Conservation (phyloP, 169 alveolate genomes). For the Nephromyces sp. region DNA sequence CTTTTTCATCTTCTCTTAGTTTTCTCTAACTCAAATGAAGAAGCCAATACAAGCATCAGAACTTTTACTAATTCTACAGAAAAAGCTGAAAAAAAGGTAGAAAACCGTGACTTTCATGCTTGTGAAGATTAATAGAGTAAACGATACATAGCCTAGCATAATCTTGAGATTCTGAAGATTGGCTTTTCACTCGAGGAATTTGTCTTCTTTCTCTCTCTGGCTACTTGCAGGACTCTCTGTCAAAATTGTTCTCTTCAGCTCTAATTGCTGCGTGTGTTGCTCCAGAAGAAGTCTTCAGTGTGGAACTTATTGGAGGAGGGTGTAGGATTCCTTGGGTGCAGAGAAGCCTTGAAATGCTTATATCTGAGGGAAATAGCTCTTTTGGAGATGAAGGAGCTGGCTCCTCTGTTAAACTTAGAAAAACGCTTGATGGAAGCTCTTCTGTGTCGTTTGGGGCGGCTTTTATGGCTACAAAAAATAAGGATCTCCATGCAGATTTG, state of each 20-base stretch:
- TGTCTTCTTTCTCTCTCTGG: background rate
- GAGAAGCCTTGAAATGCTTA: background rate
- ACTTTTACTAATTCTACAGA: no score
- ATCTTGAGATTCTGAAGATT: background rate
- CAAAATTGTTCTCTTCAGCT: background rate
- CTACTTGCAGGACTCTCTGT: background rate
- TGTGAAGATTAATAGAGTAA: no score
- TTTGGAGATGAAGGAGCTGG: background rate
- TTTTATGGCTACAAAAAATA: no score
- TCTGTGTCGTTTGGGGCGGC: background rate
- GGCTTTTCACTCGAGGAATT: background rate
- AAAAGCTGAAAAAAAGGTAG: no score
- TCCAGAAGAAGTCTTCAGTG: background rate
- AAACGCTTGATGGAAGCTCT: background rate
- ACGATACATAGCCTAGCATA: no score
- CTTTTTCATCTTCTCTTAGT: no score
- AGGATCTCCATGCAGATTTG: no score
- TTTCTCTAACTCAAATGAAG: no score
- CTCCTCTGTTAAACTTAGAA: background rate
- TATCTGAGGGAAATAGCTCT: background rate
- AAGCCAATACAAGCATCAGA: no score
- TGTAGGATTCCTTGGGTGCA: background rate
- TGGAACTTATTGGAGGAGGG: background rate
- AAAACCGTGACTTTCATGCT: no score
- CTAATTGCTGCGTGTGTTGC: background rate